These are phyloP conservation scores for Thelephora ganbajun DNA, from an alignment of 768 basidiomycete species.

Conservation along the genomic window DNA sequence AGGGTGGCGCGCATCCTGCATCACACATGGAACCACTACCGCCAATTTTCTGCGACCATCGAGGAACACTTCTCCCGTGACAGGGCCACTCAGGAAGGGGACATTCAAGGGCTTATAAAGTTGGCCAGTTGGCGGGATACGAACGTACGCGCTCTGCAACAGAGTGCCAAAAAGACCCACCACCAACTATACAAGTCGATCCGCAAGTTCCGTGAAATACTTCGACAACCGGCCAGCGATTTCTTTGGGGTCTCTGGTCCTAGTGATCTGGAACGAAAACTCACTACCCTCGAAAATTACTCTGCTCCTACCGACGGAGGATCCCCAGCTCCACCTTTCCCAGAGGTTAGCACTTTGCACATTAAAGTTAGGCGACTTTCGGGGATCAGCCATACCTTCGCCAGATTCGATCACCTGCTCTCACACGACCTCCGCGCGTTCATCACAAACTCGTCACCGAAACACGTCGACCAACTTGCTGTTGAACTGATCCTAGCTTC, in stretches of 20 bases:
- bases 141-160: slow-evolving; percentile 86
- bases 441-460: slow-evolving; percentile 26
- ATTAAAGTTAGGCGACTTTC: slow-evolving; percentile 24
- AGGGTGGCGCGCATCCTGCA: slow-evolving; percentile 46
- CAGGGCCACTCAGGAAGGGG: slow-evolving; percentile 54
- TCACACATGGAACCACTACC: slow-evolving; percentile 47
- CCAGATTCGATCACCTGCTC: slow-evolving; percentile 33
- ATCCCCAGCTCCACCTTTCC: background rate
- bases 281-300: background rate
- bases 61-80: slow-evolving; percentile 22
- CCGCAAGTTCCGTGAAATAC: slow-evolving; percentile 80
- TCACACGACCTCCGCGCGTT: slow-evolving; percentile 25
- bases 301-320: background rate
- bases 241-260: slow-evolving; percentile 6
- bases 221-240: slow-evolving; percentile 56
- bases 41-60: slow-evolving; percentile 44
- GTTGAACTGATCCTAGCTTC: slow-evolving; percentile 50
- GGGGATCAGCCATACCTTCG: slow-evolving; percentile 36
- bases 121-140: slow-evolving; percentile 97
- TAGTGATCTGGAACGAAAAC: background rate
- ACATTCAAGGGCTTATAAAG: slow-evolving; percentile 77
- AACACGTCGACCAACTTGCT: slow-evolving; percentile 39
- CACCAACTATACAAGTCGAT: slow-evolving; percentile 82
- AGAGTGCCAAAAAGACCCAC: slow-evolving; percentile 84
- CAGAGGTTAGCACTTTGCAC: slow-evolving; percentile 4